Base-by-base conservation (phyloP, 192 early-diverging fungal species). In the Funneliformis geosporum region DNA sequence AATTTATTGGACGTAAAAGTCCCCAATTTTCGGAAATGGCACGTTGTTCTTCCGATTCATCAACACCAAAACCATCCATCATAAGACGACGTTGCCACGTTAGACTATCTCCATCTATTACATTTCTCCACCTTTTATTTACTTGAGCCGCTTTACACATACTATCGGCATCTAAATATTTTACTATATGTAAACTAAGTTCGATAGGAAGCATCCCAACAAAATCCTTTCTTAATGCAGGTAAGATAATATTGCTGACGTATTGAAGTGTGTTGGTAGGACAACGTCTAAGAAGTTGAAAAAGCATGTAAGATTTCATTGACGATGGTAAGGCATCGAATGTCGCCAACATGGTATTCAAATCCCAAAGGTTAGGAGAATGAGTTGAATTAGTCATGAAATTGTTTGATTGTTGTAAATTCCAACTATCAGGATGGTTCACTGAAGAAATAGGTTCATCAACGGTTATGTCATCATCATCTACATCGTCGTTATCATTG, bases 181-280 rank as follows among this genome's bases (percentile, higher is more conserved):
- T 84, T 25, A 98, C 88, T 81, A 98, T 91, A 69, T 95, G 92
- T 65, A 93, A 88, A 42, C 88, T 81, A 27, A 94, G 82, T 76
- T 96, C 93, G 10, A 84, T 55, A 8, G 95, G 95, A 77, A 96
- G 82, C 9, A 86, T 86, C 21, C 88, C 89, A 9, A 99, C 74
- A 84, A 98, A 97, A 86, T 99, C 96, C 79, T 94, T 91, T 79
- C 96, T 95, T 80, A 99, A 88, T 18, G 93, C 91, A 2, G 98
- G 95, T 60, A 95, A 84, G 73, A 99, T 91, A n/a, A 96, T 85
- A 40, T 93, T 91, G 70, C 92, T 92, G n/a, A 96, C 92, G 86
- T 96, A 96, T 85, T 98, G 96, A 73, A 99, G 89, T 3, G 93
- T 92, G 4, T 92, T 86, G 4, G 92, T 89, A 9, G 94, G 90